Evolutionary conservation across 1,139 yeast species (phyloP).

Genomic region (Geotrichum bryndzae): DNA sequence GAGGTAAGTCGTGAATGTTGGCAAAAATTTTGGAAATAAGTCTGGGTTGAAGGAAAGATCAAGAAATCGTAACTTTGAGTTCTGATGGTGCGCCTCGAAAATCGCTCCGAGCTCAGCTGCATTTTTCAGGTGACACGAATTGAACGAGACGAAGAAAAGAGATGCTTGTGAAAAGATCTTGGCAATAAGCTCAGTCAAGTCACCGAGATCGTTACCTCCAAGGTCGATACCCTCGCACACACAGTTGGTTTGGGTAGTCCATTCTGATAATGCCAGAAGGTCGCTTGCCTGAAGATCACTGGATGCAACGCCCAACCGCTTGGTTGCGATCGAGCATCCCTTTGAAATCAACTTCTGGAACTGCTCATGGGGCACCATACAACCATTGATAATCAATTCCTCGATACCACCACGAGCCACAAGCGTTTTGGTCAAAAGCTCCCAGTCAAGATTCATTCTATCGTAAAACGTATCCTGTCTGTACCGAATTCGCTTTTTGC

Average conservation of each 20-base stretch:
- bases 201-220: conserved; percentile 44
- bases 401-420: conserved; percentile 67
- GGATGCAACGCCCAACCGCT: conserved; percentile 72
- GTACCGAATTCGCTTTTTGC: conserved; percentile 15
- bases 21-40: conserved; percentile 65
- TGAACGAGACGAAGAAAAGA: conserved; percentile 60
- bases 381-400: conserved; percentile 77
- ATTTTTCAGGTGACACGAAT: conserved; percentile 55
- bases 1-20: conserved; percentile 42
- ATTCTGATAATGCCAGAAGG: conserved; percentile 49
- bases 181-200: background rate
- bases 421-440: conserved; percentile 55
- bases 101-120: conserved; percentile 51
- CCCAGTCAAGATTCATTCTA: conserved; percentile 75
- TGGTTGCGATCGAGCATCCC: conserved; percentile 52
- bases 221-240: conserved; percentile 76
- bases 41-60: conserved; percentile 72
- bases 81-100: conserved; percentile 45
- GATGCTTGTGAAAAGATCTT: conserved; percentile 1
- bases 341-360: conserved; percentile 44
- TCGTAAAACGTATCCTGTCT: conserved; percentile 30
- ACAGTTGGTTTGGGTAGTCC: conserved; percentile 52
- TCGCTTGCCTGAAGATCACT: conserved; percentile 58
- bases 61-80: conserved; percentile 46
- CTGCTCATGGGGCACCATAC: conserved; percentile 51